Conservation (phyloP, 495 filamentous ascomycete species). For the Arthonia radiata region DNA sequence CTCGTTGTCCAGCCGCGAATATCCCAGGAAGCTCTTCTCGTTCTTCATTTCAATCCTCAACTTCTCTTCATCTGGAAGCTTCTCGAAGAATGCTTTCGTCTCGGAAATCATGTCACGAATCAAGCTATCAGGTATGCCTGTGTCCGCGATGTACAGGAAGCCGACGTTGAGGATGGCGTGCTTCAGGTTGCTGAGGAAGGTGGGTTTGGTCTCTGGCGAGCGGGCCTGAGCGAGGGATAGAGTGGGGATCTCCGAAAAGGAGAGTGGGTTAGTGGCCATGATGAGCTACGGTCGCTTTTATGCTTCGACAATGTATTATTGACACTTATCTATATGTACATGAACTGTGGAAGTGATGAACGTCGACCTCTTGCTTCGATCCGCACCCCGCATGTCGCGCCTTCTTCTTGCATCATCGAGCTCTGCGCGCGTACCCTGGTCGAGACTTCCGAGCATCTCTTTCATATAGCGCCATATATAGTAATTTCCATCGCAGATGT, state of each 20-base stretch:
- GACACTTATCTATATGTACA: too few relatives aligned
- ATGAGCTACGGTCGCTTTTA: too few relatives aligned
- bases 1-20: conserved; percentile 15
- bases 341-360: too few relatives aligned
- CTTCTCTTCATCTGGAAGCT: conserved; percentile 56
- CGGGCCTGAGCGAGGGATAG: conserved; percentile 47
- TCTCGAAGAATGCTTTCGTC: conserved; percentile 45
- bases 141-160: conserved; percentile 76
- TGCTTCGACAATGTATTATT: too few relatives aligned
- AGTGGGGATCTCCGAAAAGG: conserved; percentile 58
- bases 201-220: conserved; percentile 40
- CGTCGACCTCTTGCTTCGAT: too few relatives aligned
- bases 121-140: conserved; percentile 42
- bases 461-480: too few relatives aligned
- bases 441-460: too few relatives aligned
- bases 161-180: conserved; percentile 73
- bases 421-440: too few relatives aligned
- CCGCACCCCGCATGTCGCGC: too few relatives aligned
- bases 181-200: conserved; percentile 47
- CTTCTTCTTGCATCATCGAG: too few relatives aligned
- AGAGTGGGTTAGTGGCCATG: too few relatives aligned
- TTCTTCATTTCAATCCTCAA: conserved; percentile 81
- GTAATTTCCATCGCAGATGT: too few relatives aligned
- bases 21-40: conserved; percentile 9
- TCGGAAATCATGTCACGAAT: conserved; percentile 43